phyloP scores from a whole-genome alignment of 2,329 filamentous ascomycete genomes.

The Shiraia bambusicola region DNA sequence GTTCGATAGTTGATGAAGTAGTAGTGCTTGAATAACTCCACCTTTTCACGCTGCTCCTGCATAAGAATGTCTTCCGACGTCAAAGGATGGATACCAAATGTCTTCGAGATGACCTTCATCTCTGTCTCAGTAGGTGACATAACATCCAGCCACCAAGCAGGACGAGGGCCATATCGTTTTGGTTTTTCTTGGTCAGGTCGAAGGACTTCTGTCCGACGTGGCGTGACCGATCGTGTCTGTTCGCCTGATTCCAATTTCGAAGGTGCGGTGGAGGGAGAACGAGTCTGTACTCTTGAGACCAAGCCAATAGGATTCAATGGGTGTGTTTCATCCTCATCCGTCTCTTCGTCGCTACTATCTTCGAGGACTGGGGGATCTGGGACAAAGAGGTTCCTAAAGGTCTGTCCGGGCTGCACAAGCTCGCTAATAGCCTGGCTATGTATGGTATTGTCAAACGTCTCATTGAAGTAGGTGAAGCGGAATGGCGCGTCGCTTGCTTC shows the following conservation, averaged over 20 bases:
- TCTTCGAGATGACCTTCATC: constrained; percentile 89
- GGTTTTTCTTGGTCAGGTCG: constrained; percentile 34
- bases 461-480: constrained; percentile 98
- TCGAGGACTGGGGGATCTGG: constrained; percentile 72
- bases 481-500: constrained; percentile 89
- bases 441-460: constrained; percentile 92
- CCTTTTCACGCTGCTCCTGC: constrained; percentile 96
- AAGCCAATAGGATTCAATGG: constrained; percentile 27
- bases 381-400: constrained; percentile 85
- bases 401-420: constrained; percentile 79
- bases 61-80: constrained; percentile 97
- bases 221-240: constrained; percentile 54
- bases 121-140: constrained; percentile 88
- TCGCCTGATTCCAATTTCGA: constrained; percentile 39
- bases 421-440: constrained; percentile 95
- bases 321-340: constrained; percentile 54
- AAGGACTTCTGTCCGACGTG: constrained; percentile 48
- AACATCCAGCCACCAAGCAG: constrained; percentile 96
- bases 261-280: constrained; percentile 32
- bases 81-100: constrained; percentile 93
- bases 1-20: constrained; percentile 99
- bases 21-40: constrained; percentile 95
- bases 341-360: constrained; percentile 66
- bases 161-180: constrained; percentile 68
- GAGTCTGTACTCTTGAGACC: constrained; percentile 27